phyloP scores from a whole-genome alignment of 2,329 filamentous ascomycete species.

The Trichoderma oligosporum region DNA sequence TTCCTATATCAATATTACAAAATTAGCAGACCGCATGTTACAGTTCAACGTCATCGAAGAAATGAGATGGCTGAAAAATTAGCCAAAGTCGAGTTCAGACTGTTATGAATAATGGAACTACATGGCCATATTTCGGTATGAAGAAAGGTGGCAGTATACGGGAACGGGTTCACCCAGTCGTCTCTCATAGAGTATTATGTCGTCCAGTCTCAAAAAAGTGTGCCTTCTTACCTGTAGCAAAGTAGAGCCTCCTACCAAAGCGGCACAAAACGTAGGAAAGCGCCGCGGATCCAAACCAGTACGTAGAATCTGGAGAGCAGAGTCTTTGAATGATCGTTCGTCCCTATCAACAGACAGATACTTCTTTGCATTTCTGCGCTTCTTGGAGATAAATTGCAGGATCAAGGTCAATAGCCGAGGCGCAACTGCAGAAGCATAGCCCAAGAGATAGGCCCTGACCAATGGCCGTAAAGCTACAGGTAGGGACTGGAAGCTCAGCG shows the following conservation, averaged over 20 bases:
- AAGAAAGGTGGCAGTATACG: neutral
- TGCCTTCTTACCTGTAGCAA: conserved; percentile 51
- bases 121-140: neutral
- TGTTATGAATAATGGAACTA: neutral
- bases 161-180: neutral
- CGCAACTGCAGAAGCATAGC: conserved; percentile 56
- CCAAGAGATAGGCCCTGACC: conserved; percentile 56
- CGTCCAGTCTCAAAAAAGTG: neutral
- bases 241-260: conserved; percentile 56
- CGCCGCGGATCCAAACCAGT: conserved; percentile 52
- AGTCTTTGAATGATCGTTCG: conserved; percentile 32
- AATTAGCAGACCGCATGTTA: conserved; percentile 2
- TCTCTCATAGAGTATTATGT: neutral
- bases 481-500: conserved; percentile 32
- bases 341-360: conserved; percentile 30
- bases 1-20: conserved; percentile 24
- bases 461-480: conserved; percentile 53
- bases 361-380: conserved; percentile 30
- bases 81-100: neutral
- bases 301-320: conserved; percentile 41
- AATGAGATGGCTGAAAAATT: neutral
- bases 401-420: conserved; percentile 55
- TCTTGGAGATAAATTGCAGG: conserved; percentile 46
- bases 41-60: neutral
- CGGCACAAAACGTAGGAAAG: conserved; percentile 61